Conservation (phyloP, 495 filamentous ascomycete species). For the Penicillium lagena region DNA sequence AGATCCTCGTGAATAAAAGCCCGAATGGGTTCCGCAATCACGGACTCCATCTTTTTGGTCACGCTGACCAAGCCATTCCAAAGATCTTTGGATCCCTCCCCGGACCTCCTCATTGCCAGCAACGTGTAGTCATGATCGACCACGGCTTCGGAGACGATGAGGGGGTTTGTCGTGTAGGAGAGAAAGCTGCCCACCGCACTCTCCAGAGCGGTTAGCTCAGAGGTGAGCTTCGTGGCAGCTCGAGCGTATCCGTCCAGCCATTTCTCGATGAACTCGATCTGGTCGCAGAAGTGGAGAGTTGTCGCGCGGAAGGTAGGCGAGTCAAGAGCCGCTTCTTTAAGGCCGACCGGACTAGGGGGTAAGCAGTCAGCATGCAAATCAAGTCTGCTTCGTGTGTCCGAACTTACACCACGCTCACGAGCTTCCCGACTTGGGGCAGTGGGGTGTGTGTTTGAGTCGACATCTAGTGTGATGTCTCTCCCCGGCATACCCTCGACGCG, state of each 20-base stretch:
- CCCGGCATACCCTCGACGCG: conserved; percentile 31
- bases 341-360: conserved; percentile 62
- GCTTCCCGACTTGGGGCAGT: conserved; percentile 45
- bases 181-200: conserved; percentile 67
- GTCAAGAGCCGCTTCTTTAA: conserved; percentile 93
- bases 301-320: conserved; percentile 91
- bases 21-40: conserved; percentile 75
- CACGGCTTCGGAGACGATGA: conserved; percentile 66
- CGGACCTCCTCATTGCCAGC: conserved; percentile 74
- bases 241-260: conserved; percentile 88
- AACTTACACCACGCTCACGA: conserved; percentile 50
- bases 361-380: conserved; percentile 7
- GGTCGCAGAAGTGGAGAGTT: conserved; percentile 81
- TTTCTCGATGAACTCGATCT: conserved; percentile 84
- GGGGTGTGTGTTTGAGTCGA: conserved; percentile 37
- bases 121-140: conserved; percentile 95
- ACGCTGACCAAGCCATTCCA: conserved; percentile 70
- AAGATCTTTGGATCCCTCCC: conserved; percentile 77
- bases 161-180: conserved; percentile 60
- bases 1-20: conserved; percentile 69
- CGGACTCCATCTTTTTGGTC: conserved; percentile 66
- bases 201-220: conserved; percentile 68
- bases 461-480: conserved; percentile 38
- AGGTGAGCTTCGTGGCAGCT: conserved; percentile 67
- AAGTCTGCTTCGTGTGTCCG: not conserved